Conservation (phyloP, 2,329 filamentous ascomycete species). For the Paracoccidioides lutzii region DNA sequence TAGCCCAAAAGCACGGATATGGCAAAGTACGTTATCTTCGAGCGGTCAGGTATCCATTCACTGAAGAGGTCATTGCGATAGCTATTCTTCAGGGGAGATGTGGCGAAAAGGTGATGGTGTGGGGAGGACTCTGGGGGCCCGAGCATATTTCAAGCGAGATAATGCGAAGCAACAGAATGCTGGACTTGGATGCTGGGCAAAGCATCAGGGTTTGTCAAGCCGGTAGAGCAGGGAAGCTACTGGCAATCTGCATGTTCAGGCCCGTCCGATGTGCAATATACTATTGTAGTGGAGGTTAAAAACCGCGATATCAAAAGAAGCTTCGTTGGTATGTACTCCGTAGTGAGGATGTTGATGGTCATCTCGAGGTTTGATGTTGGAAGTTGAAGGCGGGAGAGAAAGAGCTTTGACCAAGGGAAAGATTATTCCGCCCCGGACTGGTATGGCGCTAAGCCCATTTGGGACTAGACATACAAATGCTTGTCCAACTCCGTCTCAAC, state of each 20-base stretch:
- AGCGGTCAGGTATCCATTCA: constrained; percentile 17
- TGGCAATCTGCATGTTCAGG: constrained; percentile 2
- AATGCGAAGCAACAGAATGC: background rate
- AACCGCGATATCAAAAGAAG: background rate
- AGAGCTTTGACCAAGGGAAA: background rate
- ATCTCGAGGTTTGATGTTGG: background rate
- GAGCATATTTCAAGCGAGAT: constrained; percentile 6
- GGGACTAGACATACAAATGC: background rate
- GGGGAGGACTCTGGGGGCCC: constrained; percentile 7
- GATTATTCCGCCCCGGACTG: background rate
- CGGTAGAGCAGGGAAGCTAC: background rate
- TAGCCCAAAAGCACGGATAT: constrained; percentile 19
- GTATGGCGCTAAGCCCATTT: background rate
- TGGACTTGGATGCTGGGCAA: background rate
- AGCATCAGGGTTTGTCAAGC: constrained; percentile 3
- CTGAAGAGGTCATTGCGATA: constrained; percentile 24
- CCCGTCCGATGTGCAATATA: background rate
- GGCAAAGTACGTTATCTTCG: constrained; percentile 19
- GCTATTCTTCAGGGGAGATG: constrained; percentile 8
- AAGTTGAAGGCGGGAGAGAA: background rate
- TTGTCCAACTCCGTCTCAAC: background rate
- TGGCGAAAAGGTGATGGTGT: background rate
- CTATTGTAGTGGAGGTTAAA: background rate
- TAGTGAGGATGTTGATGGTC: background rate
- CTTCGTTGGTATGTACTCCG: background rate